These are phyloP conservation scores for Auricularia sp. DNA, from an alignment of 768 basidiomycete species.

Conservation along the genomic window DNA sequence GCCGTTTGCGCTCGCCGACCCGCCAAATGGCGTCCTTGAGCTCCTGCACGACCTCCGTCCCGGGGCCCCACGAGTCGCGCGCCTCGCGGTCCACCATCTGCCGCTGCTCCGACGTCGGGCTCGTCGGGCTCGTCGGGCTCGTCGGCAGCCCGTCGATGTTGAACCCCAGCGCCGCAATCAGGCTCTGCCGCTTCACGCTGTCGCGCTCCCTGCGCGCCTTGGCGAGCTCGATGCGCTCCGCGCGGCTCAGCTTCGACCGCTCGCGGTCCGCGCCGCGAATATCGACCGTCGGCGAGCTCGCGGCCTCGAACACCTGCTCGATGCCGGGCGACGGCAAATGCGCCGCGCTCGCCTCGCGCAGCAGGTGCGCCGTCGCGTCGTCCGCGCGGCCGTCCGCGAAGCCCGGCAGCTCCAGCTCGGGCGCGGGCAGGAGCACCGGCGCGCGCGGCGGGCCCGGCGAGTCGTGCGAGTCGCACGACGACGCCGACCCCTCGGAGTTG, in stretches of 20 bases:
- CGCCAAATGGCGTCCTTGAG: slow-evolving; percentile 83
- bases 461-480: slow-evolving; percentile 1
- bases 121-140: slow-evolving; percentile 8
- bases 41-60: slow-evolving; percentile 73
- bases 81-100: background rate
- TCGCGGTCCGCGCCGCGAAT: slow-evolving; percentile 36
- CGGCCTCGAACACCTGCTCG: slow-evolving; percentile 79
- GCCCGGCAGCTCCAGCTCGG: background rate
- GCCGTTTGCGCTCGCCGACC: slow-evolving; percentile 59
- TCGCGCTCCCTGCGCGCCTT: slow-evolving; percentile 44
- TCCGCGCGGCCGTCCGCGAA: slow-evolving; percentile 23
- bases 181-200: slow-evolving; percentile 2
- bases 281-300: slow-evolving; percentile 22
- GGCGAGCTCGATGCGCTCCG: slow-evolving; percentile 58
- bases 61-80: slow-evolving; percentile 46
- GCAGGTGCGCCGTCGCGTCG: slow-evolving; percentile 47
- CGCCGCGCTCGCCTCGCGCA: slow-evolving; percentile 38
- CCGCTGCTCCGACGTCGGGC: background rate
- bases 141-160: slow-evolving; percentile 8
- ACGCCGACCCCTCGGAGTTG: background rate
- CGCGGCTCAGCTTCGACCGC: slow-evolving; percentile 56
- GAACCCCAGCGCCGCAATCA: slow-evolving; percentile 19
- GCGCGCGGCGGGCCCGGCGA: background rate
- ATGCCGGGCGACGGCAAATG: slow-evolving; percentile 56
- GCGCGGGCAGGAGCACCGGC: background rate